Evolutionary conservation across 169 alveolate species (phyloP).

Genomic region (Eimeria necatrix): DNA sequence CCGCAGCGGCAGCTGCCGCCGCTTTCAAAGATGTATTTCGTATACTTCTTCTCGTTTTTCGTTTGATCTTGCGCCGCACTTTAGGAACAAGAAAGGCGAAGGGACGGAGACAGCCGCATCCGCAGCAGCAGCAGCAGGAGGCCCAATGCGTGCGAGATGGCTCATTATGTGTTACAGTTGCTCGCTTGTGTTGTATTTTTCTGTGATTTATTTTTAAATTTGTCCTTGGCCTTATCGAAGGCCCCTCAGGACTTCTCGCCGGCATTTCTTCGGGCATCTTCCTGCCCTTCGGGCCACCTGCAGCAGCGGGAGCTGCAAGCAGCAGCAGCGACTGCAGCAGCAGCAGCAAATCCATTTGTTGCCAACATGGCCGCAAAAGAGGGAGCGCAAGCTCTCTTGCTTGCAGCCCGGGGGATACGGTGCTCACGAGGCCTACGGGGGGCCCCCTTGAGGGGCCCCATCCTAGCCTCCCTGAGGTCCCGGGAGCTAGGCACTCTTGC

Average conservation of each 20-base stretch:
- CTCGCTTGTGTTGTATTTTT: background rate
- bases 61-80: background rate
- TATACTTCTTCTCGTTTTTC: background rate
- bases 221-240: background rate
- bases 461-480: background rate
- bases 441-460: conserved; percentile 24
- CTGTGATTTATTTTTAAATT: background rate
- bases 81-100: too few species aligned
- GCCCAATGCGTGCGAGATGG: conserved; percentile 12
- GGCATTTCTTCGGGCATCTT: background rate
- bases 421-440: conserved; percentile 1
- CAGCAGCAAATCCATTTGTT: background rate
- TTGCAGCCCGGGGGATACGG: background rate
- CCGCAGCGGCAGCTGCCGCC: background rate
- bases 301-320: background rate
- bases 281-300: background rate
- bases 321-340: conserved; percentile 32
- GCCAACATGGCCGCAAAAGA: background rate
- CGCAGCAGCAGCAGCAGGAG: background rate
- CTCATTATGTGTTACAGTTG: too few species aligned
- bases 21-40: background rate
- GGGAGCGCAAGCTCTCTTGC: background rate
- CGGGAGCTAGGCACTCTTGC: background rate
- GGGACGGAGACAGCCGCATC: background rate
- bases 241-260: background rate